Conservation (phyloP, 2,329 filamentous ascomycete genomes). For the Fusarium penzigii region DNA sequence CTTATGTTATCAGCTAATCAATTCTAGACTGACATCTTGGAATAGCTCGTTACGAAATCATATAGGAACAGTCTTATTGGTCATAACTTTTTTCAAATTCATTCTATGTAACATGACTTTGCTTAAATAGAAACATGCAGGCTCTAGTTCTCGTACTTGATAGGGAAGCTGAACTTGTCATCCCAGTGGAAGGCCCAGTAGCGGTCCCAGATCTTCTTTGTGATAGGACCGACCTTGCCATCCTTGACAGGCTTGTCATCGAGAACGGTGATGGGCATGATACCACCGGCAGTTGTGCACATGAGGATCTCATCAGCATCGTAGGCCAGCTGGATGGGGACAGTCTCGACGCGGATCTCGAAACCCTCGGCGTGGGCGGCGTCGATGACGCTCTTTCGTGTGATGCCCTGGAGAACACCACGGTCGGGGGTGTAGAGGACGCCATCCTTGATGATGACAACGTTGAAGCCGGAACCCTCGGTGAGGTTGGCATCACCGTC, state of each 20-base stretch:
- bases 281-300: constrained; percentile 53
- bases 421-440: constrained; percentile 47
- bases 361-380: constrained; percentile 35
- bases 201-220: constrained; percentile 49
- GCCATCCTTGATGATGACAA: constrained; percentile 46
- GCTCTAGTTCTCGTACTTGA: constrained; percentile 25
- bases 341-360: constrained; percentile 40
- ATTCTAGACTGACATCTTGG: no score
- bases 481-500: constrained; percentile 52
- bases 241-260: constrained; percentile 44
- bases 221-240: constrained; percentile 47
- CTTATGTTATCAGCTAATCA: no score
- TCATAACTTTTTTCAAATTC: no score
- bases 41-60: no score
- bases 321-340: constrained; percentile 44
- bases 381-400: constrained; percentile 50
- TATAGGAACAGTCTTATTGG: no score
- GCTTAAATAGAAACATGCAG: no score
- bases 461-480: constrained; percentile 52
- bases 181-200: constrained; percentile 53
- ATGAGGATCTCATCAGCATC: constrained; percentile 51
- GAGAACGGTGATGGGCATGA: constrained; percentile 52
- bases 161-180: constrained; percentile 34
- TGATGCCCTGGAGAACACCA: constrained; percentile 50
- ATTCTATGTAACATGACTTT: no score